Evolutionary conservation across 495 filamentous ascomycete genomes (phyloP), one percentile per base, ranked within the genome.

Genomic region (Aspergillus cavernicola): DNA sequence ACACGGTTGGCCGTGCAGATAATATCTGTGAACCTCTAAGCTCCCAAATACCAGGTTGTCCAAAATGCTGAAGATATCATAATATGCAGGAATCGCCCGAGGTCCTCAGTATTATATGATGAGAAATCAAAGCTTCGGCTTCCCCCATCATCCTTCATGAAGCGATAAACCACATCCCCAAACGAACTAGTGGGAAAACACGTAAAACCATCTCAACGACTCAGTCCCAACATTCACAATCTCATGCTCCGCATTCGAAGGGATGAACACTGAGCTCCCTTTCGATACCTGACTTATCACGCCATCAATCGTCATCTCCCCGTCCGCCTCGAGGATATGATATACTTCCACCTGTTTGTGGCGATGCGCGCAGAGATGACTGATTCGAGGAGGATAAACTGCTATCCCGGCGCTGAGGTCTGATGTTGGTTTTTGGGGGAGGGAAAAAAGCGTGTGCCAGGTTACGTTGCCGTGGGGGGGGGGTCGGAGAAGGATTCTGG

Each of bases 271-370:
- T 2, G 60, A 59, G 41, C 51, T 57, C 26, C 69, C 71, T 26
- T 51, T 47, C 1, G 29, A 28, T 3, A 73, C 58, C 0, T 6
- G 10, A 29, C 59, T 50, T 0, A 33, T 39, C 1, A 55, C 56
- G 2, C 68, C 69, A 23, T 73, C 60, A 11, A 73, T 62, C 0
- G 61, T 65, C 2, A 69, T 54, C 6, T 62, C 42, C 5, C 64
- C 68, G 2, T 44, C 49, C 0, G 69, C 71, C 2, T 67, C 54
- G 1, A 70, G 48, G 22, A 74, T 62, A 46, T 74, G 52, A 38
- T 74, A 74, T 7, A 74, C 63, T 42, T 73, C 71, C 0, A 69
- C 65, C 42, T 74, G 68, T 3, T 40, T 31, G 32, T 74, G 71
- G 10, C 61, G 60, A 43, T 74, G 69, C 0, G 52, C 19, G 28